phyloP scores from a whole-genome alignment of 768 basidiomycete genomes.

The Boletus barrowsii region DNA sequence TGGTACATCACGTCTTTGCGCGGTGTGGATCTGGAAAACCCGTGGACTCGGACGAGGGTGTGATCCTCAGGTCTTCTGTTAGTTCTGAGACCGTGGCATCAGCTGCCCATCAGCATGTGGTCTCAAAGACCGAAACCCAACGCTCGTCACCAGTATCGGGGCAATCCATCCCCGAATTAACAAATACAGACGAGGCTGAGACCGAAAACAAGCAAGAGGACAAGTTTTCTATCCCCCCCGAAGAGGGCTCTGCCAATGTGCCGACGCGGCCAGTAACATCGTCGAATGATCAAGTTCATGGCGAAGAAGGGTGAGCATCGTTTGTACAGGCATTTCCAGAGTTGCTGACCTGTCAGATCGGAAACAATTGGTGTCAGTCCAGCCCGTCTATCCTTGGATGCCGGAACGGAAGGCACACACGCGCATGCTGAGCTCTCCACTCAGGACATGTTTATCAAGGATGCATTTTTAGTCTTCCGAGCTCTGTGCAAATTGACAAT shows the following conservation, averaged over 20 bases:
- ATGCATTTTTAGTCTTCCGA: constrained; percentile 96
- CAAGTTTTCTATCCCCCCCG: background rate
- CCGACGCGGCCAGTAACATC: background rate
- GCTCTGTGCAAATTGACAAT: constrained; percentile 97
- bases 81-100: constrained; percentile 22
- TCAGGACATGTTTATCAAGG: constrained; percentile 93
- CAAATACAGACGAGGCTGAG: background rate
- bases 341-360: constrained; percentile 4
- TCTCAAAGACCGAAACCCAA: constrained; percentile 8
- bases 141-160: constrained; percentile 9
- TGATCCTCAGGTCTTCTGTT: constrained; percentile 16
- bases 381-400: constrained; percentile 19
- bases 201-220: constrained; percentile 1
- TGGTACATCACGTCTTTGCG: constrained; percentile 95
- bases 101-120: constrained; percentile 1
- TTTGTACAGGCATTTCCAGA: background rate
- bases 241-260: background rate
- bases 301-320: constrained; percentile 23
- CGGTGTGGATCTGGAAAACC: constrained; percentile 53
- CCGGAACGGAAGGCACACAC: constrained; percentile 18
- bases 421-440: constrained; percentile 51
- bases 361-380: constrained; percentile 24
- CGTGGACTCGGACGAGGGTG: constrained; percentile 16
- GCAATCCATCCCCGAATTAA: background rate
- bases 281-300: constrained; percentile 2